Conservation (phyloP, 345 rosid species). For the Salix koriyanagi region DNA sequence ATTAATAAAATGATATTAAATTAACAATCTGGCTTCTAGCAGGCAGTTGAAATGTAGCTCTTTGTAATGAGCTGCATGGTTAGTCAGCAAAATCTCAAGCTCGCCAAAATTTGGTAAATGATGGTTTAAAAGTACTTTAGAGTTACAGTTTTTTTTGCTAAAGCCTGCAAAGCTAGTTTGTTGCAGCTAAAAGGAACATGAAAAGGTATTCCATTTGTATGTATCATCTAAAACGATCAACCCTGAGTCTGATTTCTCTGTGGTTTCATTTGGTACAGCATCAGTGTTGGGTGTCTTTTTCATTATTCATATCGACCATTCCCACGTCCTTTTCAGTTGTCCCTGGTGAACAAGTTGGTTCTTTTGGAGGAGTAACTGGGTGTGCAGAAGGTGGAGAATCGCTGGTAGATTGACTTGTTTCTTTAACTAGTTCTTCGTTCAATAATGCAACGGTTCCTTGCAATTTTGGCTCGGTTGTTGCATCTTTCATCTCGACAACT, state of each 20-base stretch:
- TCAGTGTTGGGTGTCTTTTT: constrained; percentile 1
- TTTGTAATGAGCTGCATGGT: too few relatives aligned
- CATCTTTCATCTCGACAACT: constrained; percentile 21
- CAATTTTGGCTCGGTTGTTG: constrained; percentile 2
- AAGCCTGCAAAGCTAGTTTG: too few relatives aligned
- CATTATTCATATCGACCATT: constrained; percentile 22
- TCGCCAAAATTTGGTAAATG: too few relatives aligned
- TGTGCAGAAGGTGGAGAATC: constrained; percentile 13
- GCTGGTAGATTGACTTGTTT: neutral
- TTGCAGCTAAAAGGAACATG: neutral
- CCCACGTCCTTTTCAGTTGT: neutral
- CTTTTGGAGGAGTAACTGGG: neutral
- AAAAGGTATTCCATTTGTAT: neutral
- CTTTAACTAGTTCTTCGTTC: neutral
- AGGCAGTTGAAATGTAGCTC: too few relatives aligned
- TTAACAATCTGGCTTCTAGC: too few relatives aligned
- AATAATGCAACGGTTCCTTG: neutral
- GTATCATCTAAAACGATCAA: constrained; percentile 35
- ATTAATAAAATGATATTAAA: too few relatives aligned
- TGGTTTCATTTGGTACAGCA: constrained; percentile 6
- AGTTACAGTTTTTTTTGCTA: too few relatives aligned
- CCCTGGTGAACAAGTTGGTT: constrained; percentile 7
- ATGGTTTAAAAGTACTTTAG: too few relatives aligned
- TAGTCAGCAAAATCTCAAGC: too few relatives aligned
- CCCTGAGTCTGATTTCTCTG: constrained; percentile 8